Base-by-base conservation (phyloP, 2,329 filamentous ascomycete species). In the Thielaviopsis euricoi region DNA sequence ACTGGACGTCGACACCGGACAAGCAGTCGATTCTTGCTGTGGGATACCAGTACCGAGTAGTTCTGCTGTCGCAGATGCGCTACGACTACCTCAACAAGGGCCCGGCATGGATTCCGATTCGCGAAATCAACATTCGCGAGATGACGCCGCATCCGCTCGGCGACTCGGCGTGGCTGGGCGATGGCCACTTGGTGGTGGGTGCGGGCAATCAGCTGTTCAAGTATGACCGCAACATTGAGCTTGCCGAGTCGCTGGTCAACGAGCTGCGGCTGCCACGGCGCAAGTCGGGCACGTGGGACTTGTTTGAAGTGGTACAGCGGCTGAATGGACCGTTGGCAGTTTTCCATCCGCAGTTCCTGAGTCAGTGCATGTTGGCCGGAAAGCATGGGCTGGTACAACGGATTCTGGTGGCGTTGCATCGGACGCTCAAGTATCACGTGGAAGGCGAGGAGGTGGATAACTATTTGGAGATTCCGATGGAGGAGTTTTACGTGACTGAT, bases 1-100 rank as follows among this genome's bases (percentile, higher is more conserved):
- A 95, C 68, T 96, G 91, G 91, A 91, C 89, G 0, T 91, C 87
- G 2, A 95, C 90, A 0, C 89, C 89, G 0, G 88, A 95, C 67
- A 83, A 82, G 53, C 89, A 95, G 66, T 91, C 87, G 1, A 89
- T 96, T 58, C 74, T 96, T 21, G 88, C 90, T 0, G 87, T 96
- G n/a, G 89, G 90, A 0, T 95, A 95, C 66, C 84, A 85, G n/a
- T 87, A 90, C 62, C 82, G 86, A 58, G 85, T 96, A 5, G 71
- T 94, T 29, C 75, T 96, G 2, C 78, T 95, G 25, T 85, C 86
- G 6, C 89, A 96, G 66, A 83, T 95, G 72, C 85, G 90, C 13
- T 96, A 93, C 66, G 89, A 95, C 69, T 95, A 95, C 67, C 75
- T 95, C 19, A 89, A 90, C 65, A 85, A 87, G 61, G 86, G 86